Evolutionary conservation across 106 monocot genomes (phyloP).

Genomic region (Triglochin maritima): DNA sequence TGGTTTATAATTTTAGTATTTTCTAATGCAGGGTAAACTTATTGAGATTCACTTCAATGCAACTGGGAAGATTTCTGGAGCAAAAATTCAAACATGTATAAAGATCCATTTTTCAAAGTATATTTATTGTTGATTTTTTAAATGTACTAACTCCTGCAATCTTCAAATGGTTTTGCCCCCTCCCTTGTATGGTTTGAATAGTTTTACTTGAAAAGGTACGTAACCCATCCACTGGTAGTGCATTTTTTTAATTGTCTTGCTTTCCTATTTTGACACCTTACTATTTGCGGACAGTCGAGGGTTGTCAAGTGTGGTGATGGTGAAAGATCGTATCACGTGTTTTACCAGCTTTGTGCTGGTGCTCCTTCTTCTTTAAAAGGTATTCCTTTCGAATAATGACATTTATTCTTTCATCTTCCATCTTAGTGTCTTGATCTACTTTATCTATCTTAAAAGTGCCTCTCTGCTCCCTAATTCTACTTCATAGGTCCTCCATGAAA

Average conservation of each 20-base stretch:
- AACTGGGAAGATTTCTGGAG: constrained; percentile 92
- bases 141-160: constrained; percentile 6
- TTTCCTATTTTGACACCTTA: not conserved
- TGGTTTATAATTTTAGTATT: constrained; percentile 1
- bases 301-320: constrained; percentile 90
- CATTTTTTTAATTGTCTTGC: constrained; percentile 1
- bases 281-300: constrained; percentile 59
- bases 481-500: too few relatives aligned
- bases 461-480: too few relatives aligned
- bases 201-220: constrained; percentile 97
- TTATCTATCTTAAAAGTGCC: too few relatives aligned
- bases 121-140: constrained; percentile 6
- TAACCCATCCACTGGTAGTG: not conserved
- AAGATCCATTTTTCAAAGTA: not conserved
- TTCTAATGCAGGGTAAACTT: constrained; percentile 70
- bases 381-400: constrained; percentile 6
- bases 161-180: constrained; percentile 4
- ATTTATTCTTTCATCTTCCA: too few relatives aligned
- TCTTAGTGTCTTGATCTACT: too few relatives aligned
- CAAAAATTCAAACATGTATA: constrained; percentile 94
- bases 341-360: constrained; percentile 95
- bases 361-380: constrained; percentile 75
- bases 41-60: constrained; percentile 92
- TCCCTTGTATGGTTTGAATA: constrained; percentile 9
- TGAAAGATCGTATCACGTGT: constrained; percentile 95